Conservation (phyloP, 2,329 filamentous ascomycete genomes). For the Diaporthe destruens region DNA sequence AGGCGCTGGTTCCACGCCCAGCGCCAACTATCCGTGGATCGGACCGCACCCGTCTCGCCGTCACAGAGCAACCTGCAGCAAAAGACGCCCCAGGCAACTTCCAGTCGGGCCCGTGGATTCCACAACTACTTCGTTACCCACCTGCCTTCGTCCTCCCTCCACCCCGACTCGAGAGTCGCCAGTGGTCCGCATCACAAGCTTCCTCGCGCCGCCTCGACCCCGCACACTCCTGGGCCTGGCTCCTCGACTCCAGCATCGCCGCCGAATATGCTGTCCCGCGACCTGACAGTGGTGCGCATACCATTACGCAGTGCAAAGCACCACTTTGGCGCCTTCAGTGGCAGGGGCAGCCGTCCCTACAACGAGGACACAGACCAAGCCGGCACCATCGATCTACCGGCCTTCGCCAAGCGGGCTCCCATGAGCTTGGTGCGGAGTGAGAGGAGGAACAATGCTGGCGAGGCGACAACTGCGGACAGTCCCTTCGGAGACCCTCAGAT, state of each 20-base stretch:
- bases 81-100: slow-evolving; percentile 24
- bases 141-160: slow-evolving; percentile 90
- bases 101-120: slow-evolving; percentile 65
- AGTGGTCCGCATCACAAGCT: slow-evolving; percentile 83
- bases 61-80: background rate
- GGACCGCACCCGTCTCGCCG: background rate
- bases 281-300: slow-evolving; percentile 94
- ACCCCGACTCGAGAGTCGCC: slow-evolving; percentile 81
- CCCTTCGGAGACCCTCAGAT: slow-evolving; percentile 92
- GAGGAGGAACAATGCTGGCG: slow-evolving; percentile 63
- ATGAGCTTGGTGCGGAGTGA: slow-evolving; percentile 65
- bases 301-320: slow-evolving; percentile 94
- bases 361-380: slow-evolving; percentile 97
- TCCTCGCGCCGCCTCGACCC: slow-evolving; percentile 85
- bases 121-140: slow-evolving; percentile 99
- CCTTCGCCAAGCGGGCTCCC: slow-evolving; percentile 88
- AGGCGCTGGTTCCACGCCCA: slow-evolving; percentile 34
- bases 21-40: slow-evolving; percentile 29
- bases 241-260: slow-evolving; percentile 71
- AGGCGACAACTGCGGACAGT: slow-evolving; percentile 78
- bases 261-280: slow-evolving; percentile 72
- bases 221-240: slow-evolving; percentile 72
- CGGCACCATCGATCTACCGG: slow-evolving; percentile 91
- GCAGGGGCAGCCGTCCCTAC: slow-evolving; percentile 84
- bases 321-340: slow-evolving; percentile 86